Conservation (phyloP, 1,139 yeast species). For the Geotrichum carabidarum region DNA sequence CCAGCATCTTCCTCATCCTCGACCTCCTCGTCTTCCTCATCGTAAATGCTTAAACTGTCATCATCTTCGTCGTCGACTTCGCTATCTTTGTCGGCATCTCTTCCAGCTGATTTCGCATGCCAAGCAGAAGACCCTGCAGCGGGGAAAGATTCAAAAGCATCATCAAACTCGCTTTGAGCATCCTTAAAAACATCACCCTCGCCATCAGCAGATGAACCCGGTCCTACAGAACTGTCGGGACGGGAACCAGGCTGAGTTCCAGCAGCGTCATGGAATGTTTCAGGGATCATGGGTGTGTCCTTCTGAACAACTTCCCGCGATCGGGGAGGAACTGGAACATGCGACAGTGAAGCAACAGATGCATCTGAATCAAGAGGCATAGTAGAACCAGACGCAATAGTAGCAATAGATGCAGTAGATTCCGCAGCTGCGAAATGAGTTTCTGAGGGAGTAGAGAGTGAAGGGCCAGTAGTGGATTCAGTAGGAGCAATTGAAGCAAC, state of each 20-base stretch:
- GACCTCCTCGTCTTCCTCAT: neutral
- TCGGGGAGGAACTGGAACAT: too few species aligned
- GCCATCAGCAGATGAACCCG: neutral
- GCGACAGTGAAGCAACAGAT: neutral
- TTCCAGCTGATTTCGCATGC: too few species aligned
- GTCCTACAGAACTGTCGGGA: neutral
- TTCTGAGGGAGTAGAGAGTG: neutral
- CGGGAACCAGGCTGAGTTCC: neutral
- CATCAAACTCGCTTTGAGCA: conserved; percentile 1
- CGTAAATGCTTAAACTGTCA: neutral
- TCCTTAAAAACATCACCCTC: neutral
- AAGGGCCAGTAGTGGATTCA: neutral
- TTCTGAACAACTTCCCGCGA: neutral
- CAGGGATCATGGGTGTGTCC: neutral
- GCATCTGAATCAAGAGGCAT: neutral
- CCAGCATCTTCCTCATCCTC: neutral
- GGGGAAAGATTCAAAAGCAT: neutral
- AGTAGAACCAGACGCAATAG: neutral
- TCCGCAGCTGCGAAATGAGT: neutral
- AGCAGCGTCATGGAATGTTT: neutral
- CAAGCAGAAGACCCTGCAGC: neutral
- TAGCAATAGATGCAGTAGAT: neutral
- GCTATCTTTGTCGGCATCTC: neutral
- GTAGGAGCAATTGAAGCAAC: neutral
- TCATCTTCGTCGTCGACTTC: neutral